A percentile compares a stretch with the other conserved stretches of the same genome.
These are phyloP conservation scores for Powellomyces hirtus DNA, from an alignment of 192 early-diverging fungal genomes.

Conservation along the genomic window DNA sequence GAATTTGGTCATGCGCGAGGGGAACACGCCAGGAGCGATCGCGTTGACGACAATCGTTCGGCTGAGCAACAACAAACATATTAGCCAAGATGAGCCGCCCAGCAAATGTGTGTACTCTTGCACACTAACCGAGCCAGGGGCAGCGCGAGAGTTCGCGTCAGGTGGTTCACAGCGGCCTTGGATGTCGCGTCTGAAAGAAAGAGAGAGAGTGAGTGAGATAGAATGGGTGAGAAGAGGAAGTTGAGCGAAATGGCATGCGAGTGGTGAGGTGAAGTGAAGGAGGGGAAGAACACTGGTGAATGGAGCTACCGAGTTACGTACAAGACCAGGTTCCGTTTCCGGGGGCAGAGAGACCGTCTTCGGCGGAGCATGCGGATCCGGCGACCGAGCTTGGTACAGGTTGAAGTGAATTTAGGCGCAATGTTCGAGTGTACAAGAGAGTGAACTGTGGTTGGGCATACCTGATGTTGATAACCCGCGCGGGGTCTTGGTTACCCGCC, in stretches of 20 bases:
- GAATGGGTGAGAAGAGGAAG: too few relatives aligned
- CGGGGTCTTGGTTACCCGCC: constrained; percentile 49
- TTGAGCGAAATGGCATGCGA: too few relatives aligned
- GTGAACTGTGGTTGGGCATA: too few relatives aligned
- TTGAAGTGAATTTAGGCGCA: too few relatives aligned
- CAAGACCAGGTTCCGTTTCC: constrained; percentile 49
- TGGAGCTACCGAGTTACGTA: constrained; percentile 8
- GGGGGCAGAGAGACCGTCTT: constrained; percentile 28
- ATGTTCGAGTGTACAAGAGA: constrained; percentile 19
- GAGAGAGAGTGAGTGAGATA: neutral
- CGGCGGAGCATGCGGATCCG: constrained; percentile 29
- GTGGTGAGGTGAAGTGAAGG: neutral
- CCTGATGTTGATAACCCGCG: constrained; percentile 91
- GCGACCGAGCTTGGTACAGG: constrained; percentile 42
- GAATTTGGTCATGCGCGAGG: constrained; percentile 48
- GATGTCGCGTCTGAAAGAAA: constrained; percentile 34
- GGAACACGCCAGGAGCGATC: constrained; percentile 53
- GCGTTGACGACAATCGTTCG: constrained; percentile 44
- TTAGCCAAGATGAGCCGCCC: neutral
- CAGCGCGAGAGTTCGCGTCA: constrained; percentile 44
- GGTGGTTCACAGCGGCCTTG: constrained; percentile 57
- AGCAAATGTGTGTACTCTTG: neutral
- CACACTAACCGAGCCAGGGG: constrained; percentile 30
- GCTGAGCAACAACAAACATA: neutral
- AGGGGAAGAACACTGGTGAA: neutral